These are phyloP conservation scores for Byssothecium circinans DNA, from an alignment of 2,329 filamentous ascomycete genomes.

Conservation along the genomic window DNA sequence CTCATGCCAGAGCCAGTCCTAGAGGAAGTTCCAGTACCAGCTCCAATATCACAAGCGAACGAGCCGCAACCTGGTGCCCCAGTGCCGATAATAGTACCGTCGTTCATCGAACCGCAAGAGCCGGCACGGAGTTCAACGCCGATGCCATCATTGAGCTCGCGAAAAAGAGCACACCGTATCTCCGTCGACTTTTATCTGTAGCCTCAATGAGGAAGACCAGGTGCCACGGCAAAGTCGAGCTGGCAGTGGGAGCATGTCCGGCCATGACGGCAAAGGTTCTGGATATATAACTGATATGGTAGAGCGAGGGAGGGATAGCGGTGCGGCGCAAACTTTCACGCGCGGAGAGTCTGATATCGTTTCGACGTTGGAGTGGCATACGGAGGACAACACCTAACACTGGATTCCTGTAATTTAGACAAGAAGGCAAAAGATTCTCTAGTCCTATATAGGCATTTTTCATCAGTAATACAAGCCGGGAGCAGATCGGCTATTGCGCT, in stretches of 20 bases:
- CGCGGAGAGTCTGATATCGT: conserved; percentile 1
- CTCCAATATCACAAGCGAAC: no score
- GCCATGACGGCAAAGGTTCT: no score
- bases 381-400: not conserved
- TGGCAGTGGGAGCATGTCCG: not conserved
- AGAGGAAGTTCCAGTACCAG: not conserved
- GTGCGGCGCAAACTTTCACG: not conserved
- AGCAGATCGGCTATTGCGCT: no score
- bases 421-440: not conserved
- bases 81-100: not conserved
- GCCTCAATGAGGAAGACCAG: conserved; percentile 9
- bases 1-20: not conserved
- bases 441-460: no score
- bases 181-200: conserved; percentile 12
- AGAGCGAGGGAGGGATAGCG: no score
- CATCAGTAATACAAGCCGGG: no score
- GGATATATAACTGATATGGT: no score
- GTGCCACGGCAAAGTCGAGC: not conserved
- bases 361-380: conserved; percentile 1
- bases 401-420: not conserved
- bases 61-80: not conserved
- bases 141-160: not conserved
- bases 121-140: not conserved
- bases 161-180: conserved; percentile 1
- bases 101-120: not conserved